Evolutionary conservation across 495 filamentous ascomycete genomes (phyloP), one percentile per base, ranked within the genome.

Genomic region (Amorphotheca resinae): DNA sequence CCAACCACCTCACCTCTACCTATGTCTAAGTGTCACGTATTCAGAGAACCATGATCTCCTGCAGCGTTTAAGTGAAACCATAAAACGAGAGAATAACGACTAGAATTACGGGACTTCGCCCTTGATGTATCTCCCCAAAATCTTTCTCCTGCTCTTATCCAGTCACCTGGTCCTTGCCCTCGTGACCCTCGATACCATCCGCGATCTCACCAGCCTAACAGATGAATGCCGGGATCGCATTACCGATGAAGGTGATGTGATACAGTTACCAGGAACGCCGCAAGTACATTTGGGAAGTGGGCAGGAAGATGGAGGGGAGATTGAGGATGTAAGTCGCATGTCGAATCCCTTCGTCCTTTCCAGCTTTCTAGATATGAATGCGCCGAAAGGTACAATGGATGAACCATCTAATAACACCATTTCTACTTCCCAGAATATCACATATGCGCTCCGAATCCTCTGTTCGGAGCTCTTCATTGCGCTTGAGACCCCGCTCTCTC

Each of bases 251-350:
- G 33, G 39, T 6, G 42, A 18, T 18, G 37, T 35, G 30, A 35
- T 41, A 28, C n/a, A 38, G 22, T 22, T 45, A 16, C 41, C n/a
- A 32, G 22, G 21, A 16, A 31, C 33, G 18, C 17, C 34, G n/a
- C 42, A 39, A 18, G 35, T 41, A 1, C n/a, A 14, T 31, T 16
- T 35, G 39, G 25, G 25, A 22, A 14, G 26, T 9, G 40, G 22
- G 28, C 40, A 34, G 16, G 39, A 32, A n/a, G 39, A 41, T 14
- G 34, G 35, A 6, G 49, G 46, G 25, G 48, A 55, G 22, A 45
- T 49, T 46, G 52, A 52, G 30, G 39, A 41, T 32, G 48, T 55
- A 32, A 50, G 51, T 50, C 5, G 16, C 9, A 6, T 15, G 5
- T 12, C 9, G 9, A 9, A 28, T 42, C 23, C 12, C 20, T 20